These are phyloP conservation scores for Bryoerythrophyllum caledonicum DNA, from an alignment of 225 moss, liverwort and hornwort genomes.

Conservation along the genomic window DNA sequence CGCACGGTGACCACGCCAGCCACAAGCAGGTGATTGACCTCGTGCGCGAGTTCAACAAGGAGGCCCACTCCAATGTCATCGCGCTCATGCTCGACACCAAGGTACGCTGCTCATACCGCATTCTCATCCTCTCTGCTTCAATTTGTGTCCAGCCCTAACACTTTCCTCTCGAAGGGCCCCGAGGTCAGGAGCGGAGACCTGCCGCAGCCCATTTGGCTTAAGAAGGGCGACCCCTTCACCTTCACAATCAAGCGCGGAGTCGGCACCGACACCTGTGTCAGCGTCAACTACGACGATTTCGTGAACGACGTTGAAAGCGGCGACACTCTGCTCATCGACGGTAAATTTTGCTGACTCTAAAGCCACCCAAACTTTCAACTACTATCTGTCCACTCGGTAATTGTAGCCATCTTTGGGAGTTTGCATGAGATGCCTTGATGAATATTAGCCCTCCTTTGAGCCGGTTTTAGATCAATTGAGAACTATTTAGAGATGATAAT, in stretches of 20 bases:
- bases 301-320: constrained; percentile 83
- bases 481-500: too few relatives aligned
- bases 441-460: too few relatives aligned
- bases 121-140: too few relatives aligned
- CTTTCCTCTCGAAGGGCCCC: constrained; percentile 54
- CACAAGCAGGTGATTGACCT: constrained; percentile 61
- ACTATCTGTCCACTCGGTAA: too few relatives aligned
- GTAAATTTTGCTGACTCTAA: too few relatives aligned
- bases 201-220: constrained; percentile 82
- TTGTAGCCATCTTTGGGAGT: too few relatives aligned
- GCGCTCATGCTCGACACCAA: constrained; percentile 88
- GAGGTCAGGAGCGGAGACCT: constrained; percentile 95
- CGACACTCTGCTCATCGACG: constrained; percentile 88
- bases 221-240: constrained; percentile 75
- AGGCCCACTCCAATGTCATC: constrained; percentile 58
- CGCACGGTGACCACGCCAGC: constrained; percentile 63
- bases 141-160: background rate
- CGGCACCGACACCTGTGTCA: constrained; percentile 85
- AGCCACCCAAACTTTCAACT: too few relatives aligned
- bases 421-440: too few relatives aligned
- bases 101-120: background rate
- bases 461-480: too few relatives aligned
- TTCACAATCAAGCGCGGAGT: constrained; percentile 96
- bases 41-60: constrained; percentile 58
- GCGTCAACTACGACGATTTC: constrained; percentile 97